These are phyloP conservation scores for Botrytis hyacinthi DNA, from an alignment of 2,329 filamentous ascomycete genomes.

Conservation along the genomic window DNA sequence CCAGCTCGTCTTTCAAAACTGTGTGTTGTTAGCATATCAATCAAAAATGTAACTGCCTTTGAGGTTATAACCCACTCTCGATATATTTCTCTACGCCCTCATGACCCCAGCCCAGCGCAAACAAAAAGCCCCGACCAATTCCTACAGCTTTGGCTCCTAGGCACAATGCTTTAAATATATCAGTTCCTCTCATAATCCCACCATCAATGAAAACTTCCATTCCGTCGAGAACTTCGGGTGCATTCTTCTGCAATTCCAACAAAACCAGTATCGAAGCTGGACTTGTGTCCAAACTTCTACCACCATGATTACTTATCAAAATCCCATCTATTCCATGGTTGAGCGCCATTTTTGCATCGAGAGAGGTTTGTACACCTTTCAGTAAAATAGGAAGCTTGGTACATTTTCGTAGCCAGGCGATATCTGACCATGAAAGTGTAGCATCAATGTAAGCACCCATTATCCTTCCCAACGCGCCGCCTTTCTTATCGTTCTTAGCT, in stretches of 20 bases:
- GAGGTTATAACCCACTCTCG: slow-evolving; percentile 46
- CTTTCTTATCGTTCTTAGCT: slow-evolving; percentile 52
- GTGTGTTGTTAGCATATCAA: slow-evolving; percentile 17
- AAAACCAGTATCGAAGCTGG: slow-evolving; percentile 57
- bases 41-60: neutral
- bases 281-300: slow-evolving; percentile 52
- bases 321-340: slow-evolving; percentile 64
- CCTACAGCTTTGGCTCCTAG: slow-evolving; percentile 64
- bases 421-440: slow-evolving; percentile 60
- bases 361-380: slow-evolving; percentile 68
- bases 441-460: slow-evolving; percentile 59
- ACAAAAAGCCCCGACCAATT: slow-evolving; percentile 60
- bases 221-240: slow-evolving; percentile 57
- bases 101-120: slow-evolving; percentile 59
- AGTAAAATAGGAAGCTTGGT: slow-evolving; percentile 58
- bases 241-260: slow-evolving; percentile 60
- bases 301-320: slow-evolving; percentile 69
- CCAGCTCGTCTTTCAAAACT: slow-evolving; percentile 59
- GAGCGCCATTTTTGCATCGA: slow-evolving; percentile 60
- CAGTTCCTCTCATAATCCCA: slow-evolving; percentile 62
- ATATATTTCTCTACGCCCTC: slow-evolving; percentile 54
- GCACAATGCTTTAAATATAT: slow-evolving; percentile 66
- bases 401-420: slow-evolving; percentile 61
- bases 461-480: slow-evolving; percentile 53
- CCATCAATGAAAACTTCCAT: slow-evolving; percentile 65